These are phyloP conservation scores for Ploettnerulaceae sp. DNA, from an alignment of 2,329 filamentous ascomycete species.

Conservation along the genomic window DNA sequence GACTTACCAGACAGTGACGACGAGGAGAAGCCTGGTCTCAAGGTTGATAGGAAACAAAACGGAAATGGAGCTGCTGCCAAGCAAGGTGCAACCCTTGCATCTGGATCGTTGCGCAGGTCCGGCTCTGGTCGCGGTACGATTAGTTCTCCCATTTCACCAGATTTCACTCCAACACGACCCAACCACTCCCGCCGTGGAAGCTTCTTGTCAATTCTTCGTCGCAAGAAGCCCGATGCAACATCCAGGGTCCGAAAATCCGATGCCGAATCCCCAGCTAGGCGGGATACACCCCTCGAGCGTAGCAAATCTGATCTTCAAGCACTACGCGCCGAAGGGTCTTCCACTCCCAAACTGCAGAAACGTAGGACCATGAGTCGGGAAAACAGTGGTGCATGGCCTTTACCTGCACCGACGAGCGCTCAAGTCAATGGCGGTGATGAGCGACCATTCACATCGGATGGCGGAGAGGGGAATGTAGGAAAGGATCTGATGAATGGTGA, in stretches of 20 bases:
- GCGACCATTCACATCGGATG: constrained; percentile 27
- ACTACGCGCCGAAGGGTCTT: constrained; percentile 35
- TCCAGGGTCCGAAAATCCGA: constrained; percentile 51
- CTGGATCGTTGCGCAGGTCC: constrained; percentile 36
- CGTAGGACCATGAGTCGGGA: constrained; percentile 36
- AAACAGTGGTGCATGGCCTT: constrained; percentile 45
- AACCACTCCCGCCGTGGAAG: constrained; percentile 42
- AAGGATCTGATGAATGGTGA: constrained; percentile 5
- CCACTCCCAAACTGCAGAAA: constrained; percentile 13
- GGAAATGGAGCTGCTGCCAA: constrained; percentile 10
- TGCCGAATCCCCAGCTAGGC: constrained; percentile 53
- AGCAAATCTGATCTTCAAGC: constrained; percentile 48
- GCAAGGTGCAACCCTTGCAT: constrained; percentile 22
- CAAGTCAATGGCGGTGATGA: constrained; percentile 34
- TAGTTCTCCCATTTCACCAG: constrained; percentile 8
- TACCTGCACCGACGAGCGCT: constrained; percentile 37
- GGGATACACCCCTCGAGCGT: constrained; percentile 59
- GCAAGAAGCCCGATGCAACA: constrained; percentile 51
- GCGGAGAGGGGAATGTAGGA: constrained; percentile 12
- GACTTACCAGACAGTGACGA: constrained; percentile 58
- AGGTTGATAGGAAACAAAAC: constrained; percentile 15
- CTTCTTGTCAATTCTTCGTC: constrained; percentile 57
- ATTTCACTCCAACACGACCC: constrained; percentile 23
- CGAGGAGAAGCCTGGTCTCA: constrained; percentile 37
- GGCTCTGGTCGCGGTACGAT: constrained; percentile 34